These are phyloP conservation scores for Flaveria sonorensis DNA, from an alignment of 129 eudicot genomes.

Conservation along the genomic window DNA sequence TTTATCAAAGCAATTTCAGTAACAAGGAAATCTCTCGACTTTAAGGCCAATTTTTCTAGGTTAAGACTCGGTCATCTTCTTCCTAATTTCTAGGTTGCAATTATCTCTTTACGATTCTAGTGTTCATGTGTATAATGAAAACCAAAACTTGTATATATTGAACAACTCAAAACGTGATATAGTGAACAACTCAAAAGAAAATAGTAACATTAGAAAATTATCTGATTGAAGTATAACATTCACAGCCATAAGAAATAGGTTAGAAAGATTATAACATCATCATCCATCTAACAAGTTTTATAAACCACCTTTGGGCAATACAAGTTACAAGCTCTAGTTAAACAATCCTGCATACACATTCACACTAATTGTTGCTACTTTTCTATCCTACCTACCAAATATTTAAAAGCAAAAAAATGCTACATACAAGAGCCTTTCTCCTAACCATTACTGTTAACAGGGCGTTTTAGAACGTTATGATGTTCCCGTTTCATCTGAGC, in stretches of 20 bases:
- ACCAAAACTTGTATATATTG: no score
- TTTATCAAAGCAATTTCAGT: no score
- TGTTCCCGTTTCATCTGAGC: conserved; percentile 58
- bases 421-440: conserved; percentile 32
- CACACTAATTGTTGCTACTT: conserved; percentile 23
- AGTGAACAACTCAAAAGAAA: no score
- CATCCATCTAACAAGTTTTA: conserved; percentile 16
- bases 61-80: no score
- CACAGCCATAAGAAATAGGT: neutral
- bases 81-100: no score
- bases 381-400: conserved; percentile 24
- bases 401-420: conserved; percentile 4
- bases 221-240: neutral
- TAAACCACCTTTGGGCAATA: conserved; percentile 21
- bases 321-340: conserved; percentile 25
- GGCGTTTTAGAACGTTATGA: conserved; percentile 5
- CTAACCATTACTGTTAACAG: conserved; percentile 27
- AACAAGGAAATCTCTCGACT: no score
- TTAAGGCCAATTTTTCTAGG: no score
- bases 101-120: no score
- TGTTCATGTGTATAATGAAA: no score
- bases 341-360: conserved; percentile 29
- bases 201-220: neutral
- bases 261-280: neutral
- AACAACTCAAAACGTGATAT: no score